A percentile compares a stretch with the other conserved stretches of the same genome.
Conservation (phyloP, 2,329 filamentous ascomycete genomes). For the Moelleriella libera region DNA sequence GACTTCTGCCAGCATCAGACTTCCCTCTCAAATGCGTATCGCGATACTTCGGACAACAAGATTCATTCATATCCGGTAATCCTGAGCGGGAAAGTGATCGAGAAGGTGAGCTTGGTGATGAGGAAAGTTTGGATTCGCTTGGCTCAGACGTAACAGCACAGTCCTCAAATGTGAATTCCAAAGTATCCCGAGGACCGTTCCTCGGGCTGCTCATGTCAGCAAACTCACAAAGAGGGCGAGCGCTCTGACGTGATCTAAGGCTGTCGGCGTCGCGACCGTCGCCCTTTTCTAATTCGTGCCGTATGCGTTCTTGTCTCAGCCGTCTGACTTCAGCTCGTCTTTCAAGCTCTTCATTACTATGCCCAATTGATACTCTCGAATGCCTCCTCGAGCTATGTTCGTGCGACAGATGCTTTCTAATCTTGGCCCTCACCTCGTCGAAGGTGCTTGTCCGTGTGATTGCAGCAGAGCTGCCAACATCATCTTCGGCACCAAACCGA, state of each 20-base stretch:
- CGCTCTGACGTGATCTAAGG: conserved; percentile 12
- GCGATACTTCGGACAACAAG: neutral
- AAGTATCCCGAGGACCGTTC: conserved; percentile 31
- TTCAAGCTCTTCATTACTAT: conserved; percentile 37
- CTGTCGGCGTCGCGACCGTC: conserved; percentile 19
- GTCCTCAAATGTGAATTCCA: conserved; percentile 25
- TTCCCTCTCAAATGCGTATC: neutral
- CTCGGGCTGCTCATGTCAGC: conserved; percentile 15
- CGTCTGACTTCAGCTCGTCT: conserved; percentile 41
- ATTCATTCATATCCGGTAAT: too few species aligned
- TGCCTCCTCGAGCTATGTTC: conserved; percentile 24
- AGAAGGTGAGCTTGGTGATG: neutral
- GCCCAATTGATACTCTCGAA: conserved; percentile 26
- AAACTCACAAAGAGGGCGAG: conserved; percentile 11
- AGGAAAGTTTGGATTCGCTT: conserved; percentile 1
- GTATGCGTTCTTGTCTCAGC: conserved; percentile 41
- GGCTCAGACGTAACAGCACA: neutral
- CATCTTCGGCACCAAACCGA: conserved; percentile 21
- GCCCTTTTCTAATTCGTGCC: conserved; percentile 39
- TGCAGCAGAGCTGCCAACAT: conserved; percentile 16
- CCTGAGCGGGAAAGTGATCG: neutral
- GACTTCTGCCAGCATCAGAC: neutral
- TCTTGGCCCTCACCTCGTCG: conserved; percentile 27
- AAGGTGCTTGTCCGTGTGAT: conserved; percentile 25
- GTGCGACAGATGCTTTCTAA: conserved; percentile 31